phyloP scores from a whole-genome alignment of 2,329 filamentous ascomycete species.

The Aureobasidium sp. region DNA sequence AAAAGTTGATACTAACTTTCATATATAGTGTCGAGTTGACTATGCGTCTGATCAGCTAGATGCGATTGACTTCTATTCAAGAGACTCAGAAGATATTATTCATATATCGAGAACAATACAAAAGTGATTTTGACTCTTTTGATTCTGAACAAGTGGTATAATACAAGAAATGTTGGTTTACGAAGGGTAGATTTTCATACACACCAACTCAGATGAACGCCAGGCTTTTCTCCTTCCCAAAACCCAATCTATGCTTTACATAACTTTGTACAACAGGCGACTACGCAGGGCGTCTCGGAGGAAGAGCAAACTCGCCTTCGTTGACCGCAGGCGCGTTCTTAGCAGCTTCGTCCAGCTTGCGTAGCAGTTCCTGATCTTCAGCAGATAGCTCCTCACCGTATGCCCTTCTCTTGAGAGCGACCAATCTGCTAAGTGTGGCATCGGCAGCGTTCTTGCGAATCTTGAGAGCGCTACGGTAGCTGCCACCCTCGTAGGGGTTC shows the following conservation, averaged over 20 bases:
- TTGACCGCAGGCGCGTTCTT: not conserved
- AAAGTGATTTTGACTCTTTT: not conserved
- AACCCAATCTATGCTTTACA: constrained; percentile 8
- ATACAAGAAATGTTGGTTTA: not conserved
- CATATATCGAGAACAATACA: not conserved
- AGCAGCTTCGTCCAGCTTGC: constrained; percentile 1
- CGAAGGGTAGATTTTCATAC: not conserved
- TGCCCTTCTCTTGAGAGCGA: constrained; percentile 13
- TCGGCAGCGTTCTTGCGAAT: constrained; percentile 8
- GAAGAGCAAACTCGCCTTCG: constrained; percentile 4
- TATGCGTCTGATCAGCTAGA: constrained; percentile 10
- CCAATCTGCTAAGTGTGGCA: constrained; percentile 9
- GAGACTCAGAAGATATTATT: not conserved
- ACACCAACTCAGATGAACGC: constrained; percentile 1
- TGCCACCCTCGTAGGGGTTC: constrained; percentile 6
- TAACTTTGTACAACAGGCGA: not conserved
- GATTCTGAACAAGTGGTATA: not conserved
- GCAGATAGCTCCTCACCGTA: constrained; percentile 12
- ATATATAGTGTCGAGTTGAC: constrained; percentile 7
- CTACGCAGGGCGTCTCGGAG: not conserved
- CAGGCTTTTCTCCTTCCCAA: constrained; percentile 5
- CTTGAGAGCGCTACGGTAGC: constrained; percentile 6
- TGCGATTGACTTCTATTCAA: not conserved
- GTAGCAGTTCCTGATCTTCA: constrained; percentile 11
- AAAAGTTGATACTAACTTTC: not conserved